Evolutionary conservation across 306 rosid species (phyloP).

Genomic region (Carpinus fangiana): DNA sequence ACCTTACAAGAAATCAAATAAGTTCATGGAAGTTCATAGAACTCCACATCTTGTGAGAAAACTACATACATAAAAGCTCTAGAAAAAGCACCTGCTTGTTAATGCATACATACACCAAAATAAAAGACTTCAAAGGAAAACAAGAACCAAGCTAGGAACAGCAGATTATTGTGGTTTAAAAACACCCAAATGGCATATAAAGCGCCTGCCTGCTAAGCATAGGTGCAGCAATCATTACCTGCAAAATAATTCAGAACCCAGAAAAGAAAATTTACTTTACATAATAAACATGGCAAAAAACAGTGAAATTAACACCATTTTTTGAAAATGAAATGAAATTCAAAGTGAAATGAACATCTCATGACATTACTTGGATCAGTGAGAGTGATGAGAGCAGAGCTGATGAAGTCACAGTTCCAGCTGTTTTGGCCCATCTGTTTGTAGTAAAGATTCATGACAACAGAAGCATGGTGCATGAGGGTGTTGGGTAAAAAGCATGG

Average conservation of each 20-base stretch:
- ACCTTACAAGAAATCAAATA: too few species aligned
- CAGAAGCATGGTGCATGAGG: constrained; percentile 17
- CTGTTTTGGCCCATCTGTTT: background rate
- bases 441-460: constrained; percentile 27
- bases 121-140: too few species aligned
- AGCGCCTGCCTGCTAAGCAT: background rate
- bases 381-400: background rate
- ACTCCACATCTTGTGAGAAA: too few species aligned
- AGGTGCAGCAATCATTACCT: background rate
- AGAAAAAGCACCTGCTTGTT: too few species aligned
- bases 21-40: too few species aligned
- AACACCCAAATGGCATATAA: background rate
- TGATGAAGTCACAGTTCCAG: constrained; percentile 20
- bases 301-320: background rate
- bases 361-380: constrained; percentile 6
- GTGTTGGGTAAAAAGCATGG: constrained; percentile 4
- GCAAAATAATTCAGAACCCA: background rate
- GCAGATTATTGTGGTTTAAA: background rate
- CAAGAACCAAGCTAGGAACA: too few species aligned
- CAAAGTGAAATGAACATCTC: too few species aligned
- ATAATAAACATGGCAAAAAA: too few species aligned
- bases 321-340: background rate
- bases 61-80: too few species aligned
- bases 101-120: too few species aligned
- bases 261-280: background rate